Percentiles rank a stretch among this genome's conserved stretches.
Evolutionary conservation across 2,329 filamentous ascomycete species (phyloP).

Genomic region (Alternaria triticina): DNA sequence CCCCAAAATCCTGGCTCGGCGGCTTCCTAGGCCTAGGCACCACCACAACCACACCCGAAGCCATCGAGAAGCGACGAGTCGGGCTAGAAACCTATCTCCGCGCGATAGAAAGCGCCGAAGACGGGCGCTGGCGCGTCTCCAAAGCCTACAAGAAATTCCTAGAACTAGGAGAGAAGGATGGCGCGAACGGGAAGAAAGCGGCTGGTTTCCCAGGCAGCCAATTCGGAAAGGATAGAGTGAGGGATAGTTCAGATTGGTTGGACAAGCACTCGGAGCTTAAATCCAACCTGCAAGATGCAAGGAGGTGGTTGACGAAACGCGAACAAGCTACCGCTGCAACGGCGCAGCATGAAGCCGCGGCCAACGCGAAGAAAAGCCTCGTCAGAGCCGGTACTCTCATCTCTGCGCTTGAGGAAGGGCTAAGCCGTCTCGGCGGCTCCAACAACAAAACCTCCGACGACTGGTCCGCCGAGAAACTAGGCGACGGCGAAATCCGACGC

Average conservation of each 20-base stretch:
- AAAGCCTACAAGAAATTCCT: conserved; percentile 76
- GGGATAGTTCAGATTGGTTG: conserved; percentile 68
- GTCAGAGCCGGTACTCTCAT: conserved; percentile 72
- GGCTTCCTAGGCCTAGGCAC: conserved; percentile 52
- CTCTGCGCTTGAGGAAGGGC: conserved; percentile 68
- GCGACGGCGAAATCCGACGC: conserved; percentile 76
- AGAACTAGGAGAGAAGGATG: conserved; percentile 57
- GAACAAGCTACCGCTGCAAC: conserved; percentile 67
- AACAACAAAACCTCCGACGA: conserved; percentile 41
- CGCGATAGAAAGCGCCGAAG: conserved; percentile 74
- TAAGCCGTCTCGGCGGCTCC: conserved; percentile 52
- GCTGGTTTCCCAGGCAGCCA: conserved; percentile 39
- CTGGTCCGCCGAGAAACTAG: conserved; percentile 59
- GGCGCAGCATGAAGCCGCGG: conserved; percentile 70
- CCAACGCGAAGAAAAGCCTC: conserved; percentile 76
- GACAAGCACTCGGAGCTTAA: conserved; percentile 79
- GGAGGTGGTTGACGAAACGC: conserved; percentile 69
- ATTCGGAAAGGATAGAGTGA: conserved; percentile 53
- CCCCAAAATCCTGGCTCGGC: conserved; percentile 78
- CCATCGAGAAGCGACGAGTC: conserved; percentile 72
- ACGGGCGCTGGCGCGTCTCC: conserved; percentile 77
- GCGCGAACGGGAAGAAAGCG: conserved; percentile 23
- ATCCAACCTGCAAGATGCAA: conserved; percentile 69
- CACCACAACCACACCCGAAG: conserved; percentile 71
- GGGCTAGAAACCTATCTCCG: conserved; percentile 75